Percentiles rank a stretch among this genome's conserved stretches.
phyloP scores from a whole-genome alignment of 2,329 filamentous ascomycete species.

The Microcyclospora pomicola region DNA sequence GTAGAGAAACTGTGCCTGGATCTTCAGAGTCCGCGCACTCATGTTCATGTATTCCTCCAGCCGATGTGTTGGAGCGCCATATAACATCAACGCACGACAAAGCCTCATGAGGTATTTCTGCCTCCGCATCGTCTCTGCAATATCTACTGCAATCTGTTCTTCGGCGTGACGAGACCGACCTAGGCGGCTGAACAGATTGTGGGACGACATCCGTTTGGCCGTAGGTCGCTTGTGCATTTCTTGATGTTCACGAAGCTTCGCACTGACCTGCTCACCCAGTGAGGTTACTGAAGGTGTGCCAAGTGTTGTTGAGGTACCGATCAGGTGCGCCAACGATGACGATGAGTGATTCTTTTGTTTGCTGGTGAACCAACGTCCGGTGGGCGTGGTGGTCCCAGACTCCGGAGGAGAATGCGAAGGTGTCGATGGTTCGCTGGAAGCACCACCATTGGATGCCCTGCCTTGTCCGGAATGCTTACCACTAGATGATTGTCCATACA shows the following conservation, averaged over 20 bases:
- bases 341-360: slow-evolving; percentile 24
- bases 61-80: slow-evolving; percentile 79
- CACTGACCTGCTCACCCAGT: slow-evolving; percentile 29
- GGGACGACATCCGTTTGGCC: slow-evolving; percentile 15
- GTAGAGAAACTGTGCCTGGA: slow-evolving; percentile 81
- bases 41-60: slow-evolving; percentile 86
- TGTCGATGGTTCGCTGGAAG: slow-evolving; percentile 18
- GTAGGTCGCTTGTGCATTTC: slow-evolving; percentile 19
- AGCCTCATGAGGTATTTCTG: slow-evolving; percentile 75
- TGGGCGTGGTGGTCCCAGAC: slow-evolving; percentile 31
- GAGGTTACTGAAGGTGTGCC: slow-evolving; percentile 28
- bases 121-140: slow-evolving; percentile 57
- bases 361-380: slow-evolving; percentile 24
- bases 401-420: slow-evolving; percentile 27
- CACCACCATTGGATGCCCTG: slow-evolving; percentile 4
- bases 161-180: slow-evolving; percentile 24
- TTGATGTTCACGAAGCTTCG: slow-evolving; percentile 26
- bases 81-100: slow-evolving; percentile 76
- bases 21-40: slow-evolving; percentile 76
- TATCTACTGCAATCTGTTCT: slow-evolving; percentile 47
- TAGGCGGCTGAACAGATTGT: slow-evolving; percentile 18
- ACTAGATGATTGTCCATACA: slow-evolving; percentile 37
- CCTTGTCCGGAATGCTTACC: not conserved
- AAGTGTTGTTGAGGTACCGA: slow-evolving; percentile 32
- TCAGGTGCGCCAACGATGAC: slow-evolving; percentile 29